A percentile compares a stretch with the other conserved stretches of the same genome.
phyloP scores from a whole-genome alignment of 768 basidiomycete genomes.

The Tulasnella sp. region DNA sequence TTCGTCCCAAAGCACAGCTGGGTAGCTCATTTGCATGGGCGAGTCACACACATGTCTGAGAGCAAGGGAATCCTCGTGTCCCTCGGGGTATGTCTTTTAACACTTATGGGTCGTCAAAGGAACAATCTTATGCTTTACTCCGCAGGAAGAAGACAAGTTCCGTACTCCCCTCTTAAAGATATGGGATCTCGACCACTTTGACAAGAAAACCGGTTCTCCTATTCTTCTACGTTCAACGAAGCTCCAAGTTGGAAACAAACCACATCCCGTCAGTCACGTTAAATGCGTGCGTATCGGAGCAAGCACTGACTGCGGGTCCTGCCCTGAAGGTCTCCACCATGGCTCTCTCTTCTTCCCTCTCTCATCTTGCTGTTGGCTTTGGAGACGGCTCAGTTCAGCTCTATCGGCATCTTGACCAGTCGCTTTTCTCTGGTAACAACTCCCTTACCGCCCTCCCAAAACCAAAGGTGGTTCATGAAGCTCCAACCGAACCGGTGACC shows the following conservation, averaged over 20 bases:
- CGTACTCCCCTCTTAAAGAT: constrained; percentile 59
- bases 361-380: constrained; percentile 89
- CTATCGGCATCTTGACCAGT: constrained; percentile 88
- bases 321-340: constrained; percentile 64
- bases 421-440: constrained; percentile 61
- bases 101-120: neutral
- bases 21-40: constrained; percentile 73
- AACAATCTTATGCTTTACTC: neutral
- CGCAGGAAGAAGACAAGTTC: constrained; percentile 69
- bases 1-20: constrained; percentile 71
- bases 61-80: constrained; percentile 78
- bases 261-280: constrained; percentile 37
- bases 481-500: constrained; percentile 82
- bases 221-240: constrained; percentile 38
- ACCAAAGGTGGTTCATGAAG: constrained; percentile 77
- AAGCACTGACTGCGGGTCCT: neutral
- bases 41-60: constrained; percentile 86
- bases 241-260: constrained; percentile 39
- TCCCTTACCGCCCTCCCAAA: constrained; percentile 79
- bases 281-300: neutral
- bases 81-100: constrained; percentile 61
- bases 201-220: constrained; percentile 35
- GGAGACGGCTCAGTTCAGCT: constrained; percentile 91
- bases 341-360: constrained; percentile 69
- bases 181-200: constrained; percentile 43